phyloP scores from a whole-genome alignment of 179 eudicot species.

The Monotropa hypopitys region DNA sequence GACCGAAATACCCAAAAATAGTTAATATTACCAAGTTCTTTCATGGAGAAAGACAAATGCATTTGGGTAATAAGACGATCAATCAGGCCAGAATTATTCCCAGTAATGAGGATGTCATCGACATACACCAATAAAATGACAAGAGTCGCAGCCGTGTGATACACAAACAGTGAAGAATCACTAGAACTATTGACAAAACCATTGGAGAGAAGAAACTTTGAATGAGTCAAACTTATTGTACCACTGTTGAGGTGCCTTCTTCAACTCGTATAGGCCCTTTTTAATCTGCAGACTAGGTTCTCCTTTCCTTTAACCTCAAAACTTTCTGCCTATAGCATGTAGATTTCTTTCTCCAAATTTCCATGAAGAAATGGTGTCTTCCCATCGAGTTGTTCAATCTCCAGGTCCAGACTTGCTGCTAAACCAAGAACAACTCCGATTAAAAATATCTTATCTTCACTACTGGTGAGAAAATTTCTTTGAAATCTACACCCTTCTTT shows the following conservation, averaged over 20 bases:
- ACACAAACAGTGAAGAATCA: no score
- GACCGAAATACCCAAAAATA: no score
- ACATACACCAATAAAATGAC: no score
- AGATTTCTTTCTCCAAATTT: background rate
- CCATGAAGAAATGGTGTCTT: background rate
- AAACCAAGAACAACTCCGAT: background rate
- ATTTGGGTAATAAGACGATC: no score
- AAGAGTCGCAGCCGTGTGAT: no score
- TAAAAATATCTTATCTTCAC: background rate
- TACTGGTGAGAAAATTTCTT: constrained; percentile 1
- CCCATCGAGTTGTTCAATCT: constrained; percentile 5
- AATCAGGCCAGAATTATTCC: no score
- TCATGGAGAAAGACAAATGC: no score
- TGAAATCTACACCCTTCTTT: background rate
- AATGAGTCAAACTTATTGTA: background rate
- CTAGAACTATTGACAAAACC: no score
- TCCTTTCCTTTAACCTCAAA: background rate
- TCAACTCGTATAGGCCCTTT: background rate
- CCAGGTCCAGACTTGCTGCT: background rate
- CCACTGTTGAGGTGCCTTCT: background rate
- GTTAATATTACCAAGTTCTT: no score
- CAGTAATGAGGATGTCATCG: no score
- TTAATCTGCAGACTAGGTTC: background rate
- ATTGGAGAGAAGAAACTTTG: no score
- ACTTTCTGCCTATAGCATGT: background rate